Conservation (phyloP, 2,329 filamentous ascomycete genomes). For the Pseudogymnoascus sp. region DNA sequence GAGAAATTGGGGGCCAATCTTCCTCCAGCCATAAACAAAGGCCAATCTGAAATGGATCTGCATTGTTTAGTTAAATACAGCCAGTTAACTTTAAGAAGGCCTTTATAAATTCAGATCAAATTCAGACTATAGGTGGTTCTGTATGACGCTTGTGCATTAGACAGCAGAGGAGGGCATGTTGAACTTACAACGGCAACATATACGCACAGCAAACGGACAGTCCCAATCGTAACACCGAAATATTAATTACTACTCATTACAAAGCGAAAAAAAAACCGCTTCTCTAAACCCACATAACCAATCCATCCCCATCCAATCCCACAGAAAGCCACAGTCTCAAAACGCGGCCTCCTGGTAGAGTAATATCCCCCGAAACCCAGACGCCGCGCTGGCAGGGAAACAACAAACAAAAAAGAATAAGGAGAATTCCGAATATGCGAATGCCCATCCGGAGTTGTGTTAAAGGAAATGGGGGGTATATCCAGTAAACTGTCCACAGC, state of each 20-base stretch:
- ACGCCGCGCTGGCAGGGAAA: conserved; percentile 6
- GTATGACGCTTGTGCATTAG: background rate
- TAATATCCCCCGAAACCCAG: background rate
- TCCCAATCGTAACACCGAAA: too few relatives aligned
- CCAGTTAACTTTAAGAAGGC: background rate
- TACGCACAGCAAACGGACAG: too few relatives aligned
- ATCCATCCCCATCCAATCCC: background rate
- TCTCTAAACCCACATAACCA: background rate
- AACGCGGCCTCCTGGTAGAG: background rate
- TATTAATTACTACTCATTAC: too few relatives aligned
- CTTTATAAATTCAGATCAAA: too few relatives aligned
- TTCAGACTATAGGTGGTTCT: background rate
- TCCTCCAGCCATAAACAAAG: background rate
- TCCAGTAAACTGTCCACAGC: conserved; percentile 5
- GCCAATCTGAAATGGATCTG: background rate
- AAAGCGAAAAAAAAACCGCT: too few relatives aligned
- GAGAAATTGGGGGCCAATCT: background rate
- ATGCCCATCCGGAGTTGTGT: conserved; percentile 2
- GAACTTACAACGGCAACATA: too few relatives aligned
- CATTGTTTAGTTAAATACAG: background rate
- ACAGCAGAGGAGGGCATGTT: too few relatives aligned
- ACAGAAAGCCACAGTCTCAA: background rate
- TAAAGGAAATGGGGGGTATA: conserved; percentile 6
- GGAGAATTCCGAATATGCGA: background rate
- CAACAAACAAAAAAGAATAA: background rate